Evolutionary conservation across 352 stramenopile species (phyloP), one percentile per base, ranked within the genome.

Genomic region (Globisporangium abappressorium): DNA sequence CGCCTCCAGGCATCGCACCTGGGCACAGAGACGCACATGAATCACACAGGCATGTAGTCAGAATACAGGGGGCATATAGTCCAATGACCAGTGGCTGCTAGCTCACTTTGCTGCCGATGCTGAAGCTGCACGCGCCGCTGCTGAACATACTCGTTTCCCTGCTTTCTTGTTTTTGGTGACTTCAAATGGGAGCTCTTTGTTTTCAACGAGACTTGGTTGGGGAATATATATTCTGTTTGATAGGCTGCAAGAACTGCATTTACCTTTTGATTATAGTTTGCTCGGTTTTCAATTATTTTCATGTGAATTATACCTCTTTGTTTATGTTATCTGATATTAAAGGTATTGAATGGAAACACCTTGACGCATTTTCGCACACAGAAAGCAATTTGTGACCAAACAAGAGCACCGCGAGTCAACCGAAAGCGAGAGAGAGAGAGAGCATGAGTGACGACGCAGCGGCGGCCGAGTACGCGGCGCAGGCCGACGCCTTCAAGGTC

Each of bases 401-500:
- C 43, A 51, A n/a, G 18, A 51, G 43, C 43, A 49, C 18, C 14
- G 43, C 4, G 43, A 22, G 12, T 51, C 43, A 51, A 24, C 43
- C 18, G 33, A 55, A 43, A n/a, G 11, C n/a, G 28, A 49, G 18
- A 61, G 26, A 49, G 28, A 49, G 18, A 61, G 26, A 49, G 22
- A 54, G 41, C 5, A 70, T 66, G 46, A 61, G 36, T 26, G 65
- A 70, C 47, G 59, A 57, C 38, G 30, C 28, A n/a, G 69, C 51
- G 61, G 55, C 75, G 53, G 66, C 74, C 41, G 83, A 92, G 66
- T 89, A 82, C 58, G 76, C 71, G 43, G 78, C 74, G 64, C 85
- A 94, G 73, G 89, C 90, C 63, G 89, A 95, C 56, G 71, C 70
- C 56, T 96, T 95, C 75, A 97, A 97, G 76, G 75, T 59, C 6